Base-by-base conservation (phyloP, 495 filamentous ascomycete genomes). In the Podospora conica region DNA sequence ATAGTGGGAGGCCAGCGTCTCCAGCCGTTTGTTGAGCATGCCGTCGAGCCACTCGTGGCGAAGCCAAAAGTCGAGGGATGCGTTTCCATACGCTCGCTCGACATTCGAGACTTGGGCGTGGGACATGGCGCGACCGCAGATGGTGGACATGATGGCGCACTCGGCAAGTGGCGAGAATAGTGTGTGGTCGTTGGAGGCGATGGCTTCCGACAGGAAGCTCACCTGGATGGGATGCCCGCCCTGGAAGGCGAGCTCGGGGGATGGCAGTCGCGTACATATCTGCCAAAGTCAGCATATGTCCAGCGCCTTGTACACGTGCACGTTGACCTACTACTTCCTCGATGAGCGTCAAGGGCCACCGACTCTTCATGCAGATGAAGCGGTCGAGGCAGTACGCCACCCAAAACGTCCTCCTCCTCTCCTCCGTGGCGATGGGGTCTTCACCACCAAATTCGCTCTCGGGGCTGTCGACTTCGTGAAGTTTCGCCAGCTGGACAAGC, bases 331-430 rank as follows among this genome's bases (percentile, higher is more conserved):
- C 83, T 71, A 79, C 66, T 65, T 83, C 78, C 58, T 86, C 84
- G 24, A 79, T 77, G 29, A 87, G 65, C 15, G 82, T 84, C 60
- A 82, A 72, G 1, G 82, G 83, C 63, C 77, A 71, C 4, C 76
- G 76, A 31, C 80, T 77, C 31, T 76, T 76, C 24, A 85, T 74
- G 55, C 79, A 82, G 60, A 83, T 78, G 24, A 86, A 79, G 0
- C 81, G 77, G 68, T 87, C 85, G 11, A 87, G 75, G 25, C 76
- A 79, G 58, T 83, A 86, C 0, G 84, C 83, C 56, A 86, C 75
- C 85, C 85, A 87, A 60, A 86, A 85, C 0, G 81, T 81, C 33
- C 84, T 75, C 53, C 84, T 70, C 65, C 79, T 78, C 65, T 86
- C 83, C 64, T 87, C 84, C 1, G 73, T 68, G 25, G 71, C 67